Evolutionary conservation across 1,139 yeast genomes (phyloP).

Genomic region (Candida sanyaensis): DNA sequence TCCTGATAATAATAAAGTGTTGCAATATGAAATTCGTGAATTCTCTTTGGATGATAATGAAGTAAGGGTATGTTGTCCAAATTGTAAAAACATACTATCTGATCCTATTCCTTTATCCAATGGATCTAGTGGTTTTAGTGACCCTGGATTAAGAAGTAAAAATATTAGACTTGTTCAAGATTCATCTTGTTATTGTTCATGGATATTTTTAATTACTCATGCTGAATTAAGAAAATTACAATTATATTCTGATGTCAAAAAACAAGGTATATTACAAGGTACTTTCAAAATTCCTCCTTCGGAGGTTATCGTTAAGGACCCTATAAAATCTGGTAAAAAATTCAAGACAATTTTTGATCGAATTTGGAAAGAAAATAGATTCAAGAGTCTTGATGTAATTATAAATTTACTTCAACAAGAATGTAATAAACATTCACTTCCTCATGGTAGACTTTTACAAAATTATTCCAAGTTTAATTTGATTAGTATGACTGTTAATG

Average conservation of each 20-base stretch:
- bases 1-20: neutral
- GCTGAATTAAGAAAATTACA: conserved; percentile 22
- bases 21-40: conserved; percentile 1
- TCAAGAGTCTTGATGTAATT: neutral
- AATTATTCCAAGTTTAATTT: conserved; percentile 20
- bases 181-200: conserved; percentile 6
- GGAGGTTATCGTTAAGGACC: neutral
- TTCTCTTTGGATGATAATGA: neutral
- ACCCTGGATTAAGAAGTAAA: conserved; percentile 15
- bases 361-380: neutral
- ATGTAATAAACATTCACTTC: neutral
- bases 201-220: conserved; percentile 16
- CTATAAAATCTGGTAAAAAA: neutral
- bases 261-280: conserved; percentile 15
- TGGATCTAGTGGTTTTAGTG: conserved; percentile 23
- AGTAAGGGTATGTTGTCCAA: conserved; percentile 19
- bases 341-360: neutral
- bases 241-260: conserved; percentile 20
- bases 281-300: conserved; percentile 10
- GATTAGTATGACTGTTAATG: conserved; percentile 19
- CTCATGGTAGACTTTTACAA: conserved; percentile 12
- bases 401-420: neutral
- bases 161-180: neutral
- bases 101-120: conserved; percentile 17
- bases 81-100: conserved; percentile 16